Base-by-base conservation (phyloP, 352 stramenopile species). In the Globisporangium megalacanthum region DNA sequence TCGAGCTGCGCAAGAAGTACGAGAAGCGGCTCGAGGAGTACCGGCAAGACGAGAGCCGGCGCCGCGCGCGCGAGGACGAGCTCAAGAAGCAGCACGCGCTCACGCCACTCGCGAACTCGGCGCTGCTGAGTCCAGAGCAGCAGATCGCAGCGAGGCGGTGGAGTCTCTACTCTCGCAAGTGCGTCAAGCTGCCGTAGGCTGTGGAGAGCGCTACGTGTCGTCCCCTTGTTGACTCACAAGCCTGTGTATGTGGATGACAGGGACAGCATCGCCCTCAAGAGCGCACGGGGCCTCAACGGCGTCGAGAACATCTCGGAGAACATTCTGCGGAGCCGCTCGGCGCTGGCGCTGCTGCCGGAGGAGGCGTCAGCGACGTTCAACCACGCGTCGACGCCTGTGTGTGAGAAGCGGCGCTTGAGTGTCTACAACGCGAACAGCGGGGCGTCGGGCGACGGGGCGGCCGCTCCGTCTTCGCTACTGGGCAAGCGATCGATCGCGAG, bases 251-350 rank as follows among this genome's bases (percentile, higher is more conserved):
- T 7, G 8, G 11, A 1, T 0, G 10, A 20, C 29, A 79, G 72
- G 29, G 68, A 79, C 46, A 79, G 64, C 50, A 56, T 72, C 6
- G 53, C 59, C 6, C 52, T 65, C 52, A 65, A 65, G 49, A 65
- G 53, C 35, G 69, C 57, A 7, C 59, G 72, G 31, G 67, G 68
- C 2, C 59, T 77, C 5, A 80, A 79, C 66, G 80, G 78, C 15
- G 78, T 88, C 60, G 80, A 91, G 52, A 91, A 91, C 56, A 77
- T 91, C 14, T 73, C 77, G 15, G 80, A 88, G 65, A 91, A 91
- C 51, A 91, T 91, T 45, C 57, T 88, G 36, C 69, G 72, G 33
- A 79, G 74, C 50, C 71, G 70, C 36, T 73, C 65, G 46, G 52
- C 62, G 52, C 17, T 65, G 39, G 56, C 54, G 33, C 55, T 76